Evolutionary conservation across 1,139 yeast species (phyloP).

Genomic region (Magnusiomyces tetraspermus): DNA sequence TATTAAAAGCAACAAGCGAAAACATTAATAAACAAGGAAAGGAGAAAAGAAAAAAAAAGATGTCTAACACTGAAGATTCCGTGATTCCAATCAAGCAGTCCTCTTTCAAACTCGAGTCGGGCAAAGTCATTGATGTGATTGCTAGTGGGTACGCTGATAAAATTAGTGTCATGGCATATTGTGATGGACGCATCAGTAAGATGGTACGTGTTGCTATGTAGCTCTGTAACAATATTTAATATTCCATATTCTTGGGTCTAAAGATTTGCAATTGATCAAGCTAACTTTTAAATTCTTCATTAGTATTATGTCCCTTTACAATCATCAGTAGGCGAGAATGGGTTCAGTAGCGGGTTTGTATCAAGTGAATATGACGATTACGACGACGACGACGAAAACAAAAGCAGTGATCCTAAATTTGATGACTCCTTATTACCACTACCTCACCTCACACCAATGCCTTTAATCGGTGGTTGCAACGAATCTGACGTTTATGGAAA

Average conservation of each 20-base stretch:
- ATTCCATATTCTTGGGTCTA: no score
- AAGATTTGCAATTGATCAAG: not conserved
- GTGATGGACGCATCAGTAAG: constrained; percentile 28
- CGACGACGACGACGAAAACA: constrained; percentile 16
- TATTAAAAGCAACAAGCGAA: no score
- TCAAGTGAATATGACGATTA: constrained; percentile 11
- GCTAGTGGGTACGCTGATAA: constrained; percentile 29
- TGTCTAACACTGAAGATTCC: not conserved
- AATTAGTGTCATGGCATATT: constrained; percentile 29
- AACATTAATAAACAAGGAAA: no score
- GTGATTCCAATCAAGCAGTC: constrained; percentile 14
- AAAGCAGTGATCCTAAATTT: no score
- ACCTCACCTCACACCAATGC: constrained; percentile 30
- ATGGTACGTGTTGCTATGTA: constrained; percentile 13
- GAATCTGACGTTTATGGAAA: constrained; percentile 19
- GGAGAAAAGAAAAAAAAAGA: no score
- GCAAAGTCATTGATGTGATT: constrained; percentile 27
- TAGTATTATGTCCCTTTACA: constrained; percentile 24
- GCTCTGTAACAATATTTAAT: not conserved
- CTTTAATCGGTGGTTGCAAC: constrained; percentile 29
- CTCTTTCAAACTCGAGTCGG: constrained; percentile 12
- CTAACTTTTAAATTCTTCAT: not conserved
- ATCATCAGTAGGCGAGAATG: constrained; percentile 15
- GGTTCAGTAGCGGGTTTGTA: constrained; percentile 1
- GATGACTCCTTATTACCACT: constrained; percentile 26